phyloP scores from a whole-genome alignment of 306 rosid species.

The Cajanus cajan region DNA sequence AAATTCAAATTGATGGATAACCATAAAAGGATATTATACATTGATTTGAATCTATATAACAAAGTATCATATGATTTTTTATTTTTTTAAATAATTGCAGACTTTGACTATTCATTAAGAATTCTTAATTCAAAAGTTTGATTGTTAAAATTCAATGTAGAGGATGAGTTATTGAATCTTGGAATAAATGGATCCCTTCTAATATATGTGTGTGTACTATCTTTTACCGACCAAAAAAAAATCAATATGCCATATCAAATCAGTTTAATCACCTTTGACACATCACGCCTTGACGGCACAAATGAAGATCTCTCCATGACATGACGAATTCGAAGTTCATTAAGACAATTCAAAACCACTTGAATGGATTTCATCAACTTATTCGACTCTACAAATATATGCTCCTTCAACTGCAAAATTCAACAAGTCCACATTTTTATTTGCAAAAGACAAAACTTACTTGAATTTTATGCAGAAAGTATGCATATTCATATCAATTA shows the following conservation, averaged over 20 bases:
- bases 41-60: too few species aligned
- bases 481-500: neutral
- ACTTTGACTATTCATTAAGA: too few species aligned
- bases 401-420: constrained; percentile 76
- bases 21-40: too few species aligned
- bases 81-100: too few species aligned
- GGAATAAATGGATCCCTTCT: too few species aligned
- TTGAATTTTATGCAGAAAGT: neutral
- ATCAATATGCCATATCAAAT: neutral
- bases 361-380: constrained; percentile 77
- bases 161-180: too few species aligned
- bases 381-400: constrained; percentile 71
- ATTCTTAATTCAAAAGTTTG: too few species aligned
- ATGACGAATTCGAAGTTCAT: constrained; percentile 80
- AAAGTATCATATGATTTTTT: too few species aligned
- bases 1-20: too few species aligned
- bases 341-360: constrained; percentile 77
- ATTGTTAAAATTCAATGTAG: too few species aligned
- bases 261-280: constrained; percentile 52
- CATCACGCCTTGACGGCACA: constrained; percentile 46
- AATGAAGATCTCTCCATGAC: constrained; percentile 56
- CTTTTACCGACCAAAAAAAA: too few species aligned
- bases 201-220: too few species aligned
- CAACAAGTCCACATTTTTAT: constrained; percentile 19
- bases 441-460: neutral